Conservation (phyloP, 345 rosid genomes). For the Citrus maxima region DNA sequence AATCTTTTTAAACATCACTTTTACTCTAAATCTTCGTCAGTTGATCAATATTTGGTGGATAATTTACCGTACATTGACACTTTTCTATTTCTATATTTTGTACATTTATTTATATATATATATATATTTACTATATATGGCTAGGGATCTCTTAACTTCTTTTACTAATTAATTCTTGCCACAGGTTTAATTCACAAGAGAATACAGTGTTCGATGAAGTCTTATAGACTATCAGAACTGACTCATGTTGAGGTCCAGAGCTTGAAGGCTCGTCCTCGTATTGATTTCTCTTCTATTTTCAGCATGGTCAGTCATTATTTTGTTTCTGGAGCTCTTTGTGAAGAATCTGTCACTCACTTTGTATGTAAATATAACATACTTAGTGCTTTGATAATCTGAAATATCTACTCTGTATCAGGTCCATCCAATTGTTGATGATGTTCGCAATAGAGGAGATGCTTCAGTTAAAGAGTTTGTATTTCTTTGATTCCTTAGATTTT, state of each 20-base stretch:
- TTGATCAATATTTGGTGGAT: neutral
- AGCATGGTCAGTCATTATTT: conserved; percentile 32
- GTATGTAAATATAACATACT: neutral
- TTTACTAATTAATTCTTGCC: neutral
- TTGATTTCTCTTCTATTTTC: conserved; percentile 80
- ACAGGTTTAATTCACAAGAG: conserved; percentile 26
- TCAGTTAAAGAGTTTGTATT: conserved; percentile 75
- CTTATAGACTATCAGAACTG: conserved; percentile 67
- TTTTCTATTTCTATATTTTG: neutral
- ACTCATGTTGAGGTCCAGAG: conserved; percentile 44
- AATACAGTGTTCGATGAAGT: conserved; percentile 67
- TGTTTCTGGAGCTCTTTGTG: neutral
- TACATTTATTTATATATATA: neutral
- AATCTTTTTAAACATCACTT: neutral
- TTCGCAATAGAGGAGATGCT: conserved; percentile 68
- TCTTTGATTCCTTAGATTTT: neutral
- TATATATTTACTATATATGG: neutral
- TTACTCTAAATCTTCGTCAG: neutral
- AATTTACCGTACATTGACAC: neutral
- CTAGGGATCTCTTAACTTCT: neutral
- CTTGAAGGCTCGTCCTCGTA: conserved; percentile 78
- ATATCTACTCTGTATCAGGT: conserved; percentile 33
- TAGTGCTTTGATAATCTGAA: neutral
- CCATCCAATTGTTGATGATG: conserved; percentile 76
- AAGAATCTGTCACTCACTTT: too few relatives aligned